Evolutionary conservation across 2,329 filamentous ascomycete genomes (phyloP), one percentile per base, ranked within the genome.

Genomic region (Cucurbitaria berberidis): DNA sequence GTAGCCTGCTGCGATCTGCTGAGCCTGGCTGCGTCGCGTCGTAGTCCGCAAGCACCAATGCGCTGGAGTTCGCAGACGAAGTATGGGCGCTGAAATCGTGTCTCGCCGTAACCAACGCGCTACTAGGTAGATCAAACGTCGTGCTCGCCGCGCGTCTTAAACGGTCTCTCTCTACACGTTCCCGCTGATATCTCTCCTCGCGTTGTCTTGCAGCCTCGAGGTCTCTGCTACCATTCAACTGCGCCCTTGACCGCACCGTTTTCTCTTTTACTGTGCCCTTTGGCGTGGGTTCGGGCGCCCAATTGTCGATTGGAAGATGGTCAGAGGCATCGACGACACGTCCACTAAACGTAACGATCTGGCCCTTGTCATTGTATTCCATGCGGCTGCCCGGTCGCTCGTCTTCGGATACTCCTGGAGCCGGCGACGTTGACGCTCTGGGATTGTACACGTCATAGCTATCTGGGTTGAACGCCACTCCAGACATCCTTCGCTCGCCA

Each of bases 281-380:
- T 19, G 82, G 81, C 62, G 90, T 87, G 0, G 89, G 89, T 65
- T 92, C 89, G 0, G 89, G 89, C 1, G 89, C 89, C 89, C 89
- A 92, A 1, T 85, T 85, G 49, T 90, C 86, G 69, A 91, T 84
- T 0, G 90, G 90, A 13, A 93, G 80, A 68, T 93, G 89, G 72
- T 93, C 90, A 0, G 89, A 91, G 1, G 90, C 90, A 67, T 93
- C 90, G 49, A 93, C 83, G 64, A 91, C 88, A 49, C 88, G 82
- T 6, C 90, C 90, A 68, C 91, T 89, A 58, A 89, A 82, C 1
- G 86, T 89, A 47, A 92, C 86, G 55, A 93, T 91, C 66, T 90
- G 90, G 8, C 85, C 87, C 45, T 83, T 81, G 0, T 80, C 76
- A 47, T 86, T 74, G 57, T 70, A 62, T 36, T 74, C 84, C 59